These are phyloP conservation scores for Cytospora chrysosperma DNA, from an alignment of 2,329 filamentous ascomycete genomes.

Conservation along the genomic window DNA sequence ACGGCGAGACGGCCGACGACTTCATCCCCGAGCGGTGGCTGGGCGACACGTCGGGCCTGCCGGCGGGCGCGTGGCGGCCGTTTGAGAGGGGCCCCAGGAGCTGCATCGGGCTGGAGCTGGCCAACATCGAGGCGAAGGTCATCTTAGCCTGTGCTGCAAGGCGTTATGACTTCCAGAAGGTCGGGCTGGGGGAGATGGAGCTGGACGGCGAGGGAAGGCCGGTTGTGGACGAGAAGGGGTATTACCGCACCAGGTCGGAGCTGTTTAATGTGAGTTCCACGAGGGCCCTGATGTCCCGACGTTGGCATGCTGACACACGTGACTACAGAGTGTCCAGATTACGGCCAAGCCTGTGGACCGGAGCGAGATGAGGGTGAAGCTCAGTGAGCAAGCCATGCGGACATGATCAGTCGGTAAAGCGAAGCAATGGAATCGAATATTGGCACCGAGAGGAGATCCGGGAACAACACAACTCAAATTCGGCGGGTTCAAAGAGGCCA, in stretches of 20 bases:
- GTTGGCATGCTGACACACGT: constrained; percentile 6
- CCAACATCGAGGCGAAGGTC: constrained; percentile 38
- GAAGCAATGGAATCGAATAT: not conserved
- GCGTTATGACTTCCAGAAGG: constrained; percentile 35
- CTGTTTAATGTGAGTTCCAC: constrained; percentile 31
- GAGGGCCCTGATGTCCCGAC: no score
- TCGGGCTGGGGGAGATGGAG: constrained; percentile 32
- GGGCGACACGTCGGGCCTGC: constrained; percentile 28
- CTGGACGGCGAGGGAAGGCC: constrained; percentile 28
- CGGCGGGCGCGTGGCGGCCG: constrained; percentile 47
- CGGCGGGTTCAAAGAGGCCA: not conserved
- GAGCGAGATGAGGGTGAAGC: constrained; percentile 30
- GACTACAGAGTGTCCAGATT: constrained; percentile 29
- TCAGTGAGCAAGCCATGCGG: constrained; percentile 21
- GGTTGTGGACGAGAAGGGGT: constrained; percentile 28
- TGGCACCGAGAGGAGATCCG: not conserved
- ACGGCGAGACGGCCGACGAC: constrained; percentile 35
- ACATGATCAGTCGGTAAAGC: not conserved
- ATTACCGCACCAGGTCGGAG: constrained; percentile 29
- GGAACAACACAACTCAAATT: not conserved
- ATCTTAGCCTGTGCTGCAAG: constrained; percentile 34
- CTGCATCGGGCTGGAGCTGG: constrained; percentile 56
- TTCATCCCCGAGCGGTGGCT: constrained; percentile 44
- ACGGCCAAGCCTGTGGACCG: constrained; percentile 33
- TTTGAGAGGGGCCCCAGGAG: constrained; percentile 53